Evolutionary conservation across 2,329 filamentous ascomycete genomes (phyloP), one percentile per base, ranked within the genome.

Genomic region (Trichophyton simii): DNA sequence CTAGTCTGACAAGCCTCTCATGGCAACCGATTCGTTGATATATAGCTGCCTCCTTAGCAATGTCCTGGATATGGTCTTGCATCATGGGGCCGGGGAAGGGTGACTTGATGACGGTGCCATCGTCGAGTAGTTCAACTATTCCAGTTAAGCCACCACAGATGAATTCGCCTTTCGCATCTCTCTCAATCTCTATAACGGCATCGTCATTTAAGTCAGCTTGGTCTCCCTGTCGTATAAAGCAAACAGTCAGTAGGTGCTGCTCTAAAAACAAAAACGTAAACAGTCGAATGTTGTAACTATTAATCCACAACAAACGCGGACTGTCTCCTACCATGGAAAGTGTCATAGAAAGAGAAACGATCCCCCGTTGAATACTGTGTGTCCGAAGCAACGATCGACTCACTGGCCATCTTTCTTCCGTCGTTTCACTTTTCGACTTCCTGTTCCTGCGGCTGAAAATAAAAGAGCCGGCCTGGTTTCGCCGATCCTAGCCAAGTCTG

Each of bases 91-190:
- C 58, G 13, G 50, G 58, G 42, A 57, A 57, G 31, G 61, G 58
- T 3, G 58, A 57, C 38, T 62, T 62, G 57, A 60, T 48, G 11
- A 62, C 38, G 8, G 46, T 60, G 20, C 58, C 61, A 57, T 59
- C 9, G 11, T 57, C 36, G 7, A 59, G 50, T 13, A 62, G 41
- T 57, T 62, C 61, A 4, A 62, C 57, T 57, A 62, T 60, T 18
- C 57, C 61, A 57, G 61, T 60, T 34, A 62, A 25, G 11, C 60
- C 60, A 15, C 60, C 60, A 6, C 41, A 28, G 44, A 62, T 55
- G 34, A 62, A 62, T 28, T 44, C 18, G 3, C 55, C 60, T 15
- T 59, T 18, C 20, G 44, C 60, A 52, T 59, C 22, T 59, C 60
- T 61, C 34, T 28, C 57, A 9, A n/a, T 28, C 22, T 20, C 1